Conservation (phyloP, 1,139 yeast species). For the Meyerozyma sp. region DNA sequence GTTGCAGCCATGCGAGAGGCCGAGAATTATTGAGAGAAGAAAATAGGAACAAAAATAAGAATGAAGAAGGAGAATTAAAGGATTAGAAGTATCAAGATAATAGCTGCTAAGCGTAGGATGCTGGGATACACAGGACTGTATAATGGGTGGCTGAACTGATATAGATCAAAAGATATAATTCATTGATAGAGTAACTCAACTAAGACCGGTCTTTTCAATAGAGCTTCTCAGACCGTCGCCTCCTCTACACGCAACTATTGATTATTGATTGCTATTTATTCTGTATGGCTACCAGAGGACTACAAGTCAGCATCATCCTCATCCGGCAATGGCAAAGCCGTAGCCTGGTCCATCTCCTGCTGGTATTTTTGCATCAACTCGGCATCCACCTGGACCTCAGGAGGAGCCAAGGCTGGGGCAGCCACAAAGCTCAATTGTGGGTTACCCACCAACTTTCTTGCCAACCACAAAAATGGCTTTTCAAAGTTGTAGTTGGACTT, state of each 20-base stretch:
- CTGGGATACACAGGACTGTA: no score
- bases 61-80: not conserved
- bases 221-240: no score
- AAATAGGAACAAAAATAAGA: not conserved
- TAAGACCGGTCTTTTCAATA: no score
- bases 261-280: not conserved
- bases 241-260: no score
- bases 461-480: conserved; percentile 99
- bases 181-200: no score
- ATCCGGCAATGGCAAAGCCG: conserved; percentile 99
- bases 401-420: conserved; percentile 99
- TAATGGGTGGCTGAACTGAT: no score
- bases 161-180: no score
- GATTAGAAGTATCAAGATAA: not conserved
- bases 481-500: conserved; percentile 99
- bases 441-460: conserved; percentile 98
- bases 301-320: conserved; percentile 99
- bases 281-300: conserved; percentile 8
- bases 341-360: conserved; percentile 99
- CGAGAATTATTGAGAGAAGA: not conserved
- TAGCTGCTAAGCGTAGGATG: not conserved
- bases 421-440: conserved; percentile 98
- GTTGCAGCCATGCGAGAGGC: not conserved
- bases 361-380: conserved; percentile 97
- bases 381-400: conserved; percentile 96